Conservation (phyloP, 129 eudicot genomes). For the Scalesia atractyloides region DNA sequence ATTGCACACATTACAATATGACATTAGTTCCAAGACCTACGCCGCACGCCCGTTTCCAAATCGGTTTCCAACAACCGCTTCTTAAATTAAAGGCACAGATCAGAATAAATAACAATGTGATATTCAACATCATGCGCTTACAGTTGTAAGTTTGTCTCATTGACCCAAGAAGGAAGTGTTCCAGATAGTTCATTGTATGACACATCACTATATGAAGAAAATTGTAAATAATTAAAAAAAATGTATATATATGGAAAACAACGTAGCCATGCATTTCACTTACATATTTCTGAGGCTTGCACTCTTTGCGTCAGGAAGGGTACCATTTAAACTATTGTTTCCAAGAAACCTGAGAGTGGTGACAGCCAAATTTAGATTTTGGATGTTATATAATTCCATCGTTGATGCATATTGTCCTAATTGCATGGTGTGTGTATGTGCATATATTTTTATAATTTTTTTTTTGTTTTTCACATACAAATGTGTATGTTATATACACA, state of each 20-base stretch:
- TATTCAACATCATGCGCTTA: slow-evolving; percentile 33
- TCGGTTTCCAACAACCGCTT: background rate
- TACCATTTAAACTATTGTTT: slow-evolving; percentile 61
- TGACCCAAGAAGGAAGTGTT: slow-evolving; percentile 75
- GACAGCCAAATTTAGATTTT: slow-evolving; percentile 1
- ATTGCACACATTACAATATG: background rate
- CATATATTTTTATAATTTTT: too few relatives aligned
- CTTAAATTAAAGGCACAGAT: background rate
- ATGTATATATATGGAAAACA: background rate
- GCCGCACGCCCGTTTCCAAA: background rate
- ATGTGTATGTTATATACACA: too few relatives aligned
- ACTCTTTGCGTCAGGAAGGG: slow-evolving; percentile 54
- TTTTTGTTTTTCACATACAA: too few relatives aligned
- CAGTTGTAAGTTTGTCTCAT: slow-evolving; percentile 54
- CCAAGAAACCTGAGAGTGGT: slow-evolving; percentile 70
- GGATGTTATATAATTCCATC: background rate
- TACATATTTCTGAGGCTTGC: slow-evolving; percentile 51
- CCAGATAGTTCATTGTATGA: slow-evolving; percentile 87
- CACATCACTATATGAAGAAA: slow-evolving; percentile 62
- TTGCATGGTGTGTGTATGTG: background rate
- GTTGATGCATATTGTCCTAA: background rate
- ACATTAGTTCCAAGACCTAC: slow-evolving; percentile 13
- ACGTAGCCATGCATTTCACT: slow-evolving; percentile 29
- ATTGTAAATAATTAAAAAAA: background rate
- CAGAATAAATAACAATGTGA: background rate